Conservation (phyloP, 495 filamentous ascomycete species). For the Sporormia fimetaria region DNA sequence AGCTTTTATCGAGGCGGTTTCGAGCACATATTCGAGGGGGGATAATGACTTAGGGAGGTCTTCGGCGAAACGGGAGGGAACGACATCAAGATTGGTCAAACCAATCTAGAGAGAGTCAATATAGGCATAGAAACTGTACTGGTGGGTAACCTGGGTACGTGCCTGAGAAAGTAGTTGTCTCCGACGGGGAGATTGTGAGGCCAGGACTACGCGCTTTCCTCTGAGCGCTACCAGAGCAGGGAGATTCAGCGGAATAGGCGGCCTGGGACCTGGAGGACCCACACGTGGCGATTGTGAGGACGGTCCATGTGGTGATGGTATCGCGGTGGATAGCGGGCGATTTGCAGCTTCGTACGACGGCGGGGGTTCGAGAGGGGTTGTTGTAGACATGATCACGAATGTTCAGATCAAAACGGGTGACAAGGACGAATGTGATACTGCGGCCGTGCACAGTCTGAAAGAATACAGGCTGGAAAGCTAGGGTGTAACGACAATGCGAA, state of each 20-base stretch:
- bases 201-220: constrained; percentile 69
- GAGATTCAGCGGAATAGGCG: constrained; percentile 59
- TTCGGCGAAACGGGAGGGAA: constrained; percentile 69
- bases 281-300: constrained; percentile 34
- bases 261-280: too few species aligned
- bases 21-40: constrained; percentile 81
- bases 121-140: constrained; percentile 1
- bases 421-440: too few species aligned
- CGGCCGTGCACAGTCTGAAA: too few species aligned
- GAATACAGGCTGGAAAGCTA: too few species aligned
- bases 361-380: constrained; percentile 28
- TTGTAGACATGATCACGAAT: constrained; percentile 25
- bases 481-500: too few species aligned
- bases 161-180: constrained; percentile 62
- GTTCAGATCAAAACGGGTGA: too few species aligned
- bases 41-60: constrained; percentile 68
- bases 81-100: constrained; percentile 63
- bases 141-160: constrained; percentile 16
- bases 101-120: constrained; percentile 43
- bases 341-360: constrained; percentile 28
- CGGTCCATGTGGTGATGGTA: constrained; percentile 12
- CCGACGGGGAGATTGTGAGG: constrained; percentile 74
- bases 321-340: background rate
- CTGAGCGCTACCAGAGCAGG: constrained; percentile 63
- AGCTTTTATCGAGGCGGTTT: constrained; percentile 74